These are phyloP conservation scores for Chrysoporthe austroafricana DNA, from an alignment of 2,329 filamentous ascomycete species.

Conservation along the genomic window DNA sequence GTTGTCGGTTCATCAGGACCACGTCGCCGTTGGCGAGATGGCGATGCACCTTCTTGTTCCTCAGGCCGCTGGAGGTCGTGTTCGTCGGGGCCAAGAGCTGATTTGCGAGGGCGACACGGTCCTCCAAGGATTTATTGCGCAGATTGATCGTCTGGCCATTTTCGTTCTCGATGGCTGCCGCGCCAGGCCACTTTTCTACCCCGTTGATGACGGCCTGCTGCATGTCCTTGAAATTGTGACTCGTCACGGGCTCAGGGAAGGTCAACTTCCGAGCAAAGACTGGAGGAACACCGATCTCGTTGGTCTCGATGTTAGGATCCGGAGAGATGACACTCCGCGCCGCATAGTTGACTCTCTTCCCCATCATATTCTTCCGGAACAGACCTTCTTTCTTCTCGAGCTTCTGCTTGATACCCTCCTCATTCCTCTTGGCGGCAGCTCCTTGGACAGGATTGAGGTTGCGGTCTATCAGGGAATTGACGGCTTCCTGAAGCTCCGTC, in stretches of 20 bases:
- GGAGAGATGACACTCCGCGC: slow-evolving; percentile 97
- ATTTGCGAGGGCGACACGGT: slow-evolving; percentile 87
- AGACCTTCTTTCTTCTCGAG: slow-evolving; percentile 98
- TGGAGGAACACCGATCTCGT: slow-evolving; percentile 97
- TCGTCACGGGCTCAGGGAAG: slow-evolving; percentile 95
- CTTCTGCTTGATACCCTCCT: slow-evolving; percentile 96
- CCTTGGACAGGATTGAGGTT: slow-evolving; percentile 84
- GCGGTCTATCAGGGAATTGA: slow-evolving; percentile 92
- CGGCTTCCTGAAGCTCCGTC: slow-evolving; percentile 81
- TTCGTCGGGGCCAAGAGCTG: slow-evolving; percentile 86
- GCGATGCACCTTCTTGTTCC: slow-evolving; percentile 94
- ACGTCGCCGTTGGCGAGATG: slow-evolving; percentile 97
- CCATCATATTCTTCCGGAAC: slow-evolving; percentile 99
- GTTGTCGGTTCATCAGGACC: slow-evolving; percentile 98
- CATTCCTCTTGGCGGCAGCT: slow-evolving; percentile 74
- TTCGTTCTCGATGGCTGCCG: slow-evolving; percentile 93
- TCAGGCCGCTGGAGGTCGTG: slow-evolving; percentile 71
- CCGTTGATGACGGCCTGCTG: slow-evolving; percentile 97
- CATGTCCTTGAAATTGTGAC: slow-evolving; percentile 94
- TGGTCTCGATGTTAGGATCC: slow-evolving; percentile 97
- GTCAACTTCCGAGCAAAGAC: slow-evolving; percentile 96
- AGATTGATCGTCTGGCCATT: slow-evolving; percentile 89
- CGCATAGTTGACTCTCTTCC: slow-evolving; percentile 98
- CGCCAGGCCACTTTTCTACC: slow-evolving; percentile 90
- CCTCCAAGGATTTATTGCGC: slow-evolving; percentile 83